Evolutionary conservation across 106 monocot species (phyloP), one percentile per base, ranked within the genome.

Genomic region (Iris macrosiphon): DNA sequence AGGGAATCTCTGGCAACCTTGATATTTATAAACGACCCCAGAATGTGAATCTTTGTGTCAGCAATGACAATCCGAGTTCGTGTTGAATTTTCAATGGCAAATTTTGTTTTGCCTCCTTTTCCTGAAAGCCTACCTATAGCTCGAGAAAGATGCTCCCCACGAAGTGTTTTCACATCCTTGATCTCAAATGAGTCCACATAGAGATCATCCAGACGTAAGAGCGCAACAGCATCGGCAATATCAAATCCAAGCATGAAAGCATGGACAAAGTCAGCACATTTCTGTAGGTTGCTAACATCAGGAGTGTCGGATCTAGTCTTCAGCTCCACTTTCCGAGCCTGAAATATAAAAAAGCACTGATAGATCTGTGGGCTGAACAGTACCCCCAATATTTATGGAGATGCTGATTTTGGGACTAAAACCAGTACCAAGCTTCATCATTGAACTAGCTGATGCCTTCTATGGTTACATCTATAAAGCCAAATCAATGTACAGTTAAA

Each of bases 161-260:
- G 70, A 13, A 92, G 64, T 0, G 86, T 87, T 67, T 92, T 92
- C 29, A 92, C 83, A 28, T 92, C 92, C 63, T 87, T 79, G 52
- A 92, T 92, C 74, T 92, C 92, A 49, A 92, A 92, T 9, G 83
- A 82, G 23, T 87, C 92, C 0, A 92, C 75, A 55, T 92, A 92
- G 7, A 92, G 67, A 55, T 92, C 87, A 59, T 92, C 92, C 4
- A 92, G 48, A 29, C 86, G 87, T 3, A 94, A 54, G n/a, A 94
- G 71, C 11, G 88, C 93, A 13, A 93, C 13, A 0, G 81, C 88
- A 60, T 93, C 93, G 1, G 80, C 63, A n/a, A 93, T 42, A 35
- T 81, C 83, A 25, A 93, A 93, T 6, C 87, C 93, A 24, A 87
- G 84, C 88, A 94, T 88, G 71, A 88, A 93, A 3, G 88, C 94